phyloP scores from a whole-genome alignment of 2,329 filamentous ascomycete species.

The Cylindrodendrum hubeiense region DNA sequence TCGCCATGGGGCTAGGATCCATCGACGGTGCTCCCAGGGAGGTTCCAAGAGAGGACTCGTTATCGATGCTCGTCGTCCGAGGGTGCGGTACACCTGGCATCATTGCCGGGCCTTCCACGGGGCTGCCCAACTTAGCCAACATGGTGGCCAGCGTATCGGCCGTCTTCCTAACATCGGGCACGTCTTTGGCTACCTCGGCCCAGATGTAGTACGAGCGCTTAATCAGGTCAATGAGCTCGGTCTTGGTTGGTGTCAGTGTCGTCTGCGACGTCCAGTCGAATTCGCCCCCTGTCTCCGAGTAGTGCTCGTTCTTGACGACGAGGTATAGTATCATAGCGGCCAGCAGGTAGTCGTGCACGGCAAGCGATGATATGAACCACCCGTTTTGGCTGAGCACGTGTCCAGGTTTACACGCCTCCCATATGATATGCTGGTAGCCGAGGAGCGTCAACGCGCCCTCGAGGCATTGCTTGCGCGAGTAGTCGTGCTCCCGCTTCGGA shows the following conservation, averaged over 20 bases:
- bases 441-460: constrained; percentile 63
- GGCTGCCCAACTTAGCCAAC: constrained; percentile 55
- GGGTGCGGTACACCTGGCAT: constrained; percentile 6
- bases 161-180: constrained; percentile 59
- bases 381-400: constrained; percentile 63
- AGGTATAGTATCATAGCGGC: constrained; percentile 72
- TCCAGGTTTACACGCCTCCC: constrained; percentile 64
- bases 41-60: constrained; percentile 33
- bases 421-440: constrained; percentile 60
- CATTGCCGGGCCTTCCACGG: constrained; percentile 37
- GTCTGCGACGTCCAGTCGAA: constrained; percentile 51
- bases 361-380: constrained; percentile 70
- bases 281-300: constrained; percentile 51
- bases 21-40: constrained; percentile 35
- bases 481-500: constrained; percentile 60
- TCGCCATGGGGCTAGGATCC: constrained; percentile 37
- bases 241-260: constrained; percentile 50
- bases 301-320: constrained; percentile 58
- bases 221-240: constrained; percentile 56
- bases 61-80: constrained; percentile 12
- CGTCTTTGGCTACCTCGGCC: constrained; percentile 52
- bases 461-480: constrained; percentile 64
- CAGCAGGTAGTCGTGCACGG: constrained; percentile 72
- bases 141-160: constrained; percentile 60
- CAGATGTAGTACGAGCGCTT: constrained; percentile 59